Base-by-base conservation (phyloP, 306 rosid species). In the Acacia crassicarpa region DNA sequence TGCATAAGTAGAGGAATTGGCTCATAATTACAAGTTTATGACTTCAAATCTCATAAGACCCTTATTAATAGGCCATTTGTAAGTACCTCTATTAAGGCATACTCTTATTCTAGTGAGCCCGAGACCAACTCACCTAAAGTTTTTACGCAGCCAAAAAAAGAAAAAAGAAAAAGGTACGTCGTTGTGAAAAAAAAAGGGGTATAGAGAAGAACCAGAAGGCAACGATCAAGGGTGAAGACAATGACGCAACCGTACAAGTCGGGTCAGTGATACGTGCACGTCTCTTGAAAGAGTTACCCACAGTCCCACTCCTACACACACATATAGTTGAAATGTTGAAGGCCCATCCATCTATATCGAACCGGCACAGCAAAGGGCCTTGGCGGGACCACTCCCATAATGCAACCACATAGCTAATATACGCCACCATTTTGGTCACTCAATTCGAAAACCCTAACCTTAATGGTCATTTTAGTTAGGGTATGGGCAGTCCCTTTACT, bases 351-450 rank as follows among this genome's bases (percentile, higher is more conserved):
- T 44, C 46, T 3, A 85, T 43, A 78, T 67, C 67, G 38, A 25
- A 20, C 27, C 53, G 33, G 53, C 65, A 73, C 8, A 25, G 53
- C 65, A 66, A 11, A 25, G 41, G 35, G 27, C 16, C 23, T 68
- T 27, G 49, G 33, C 59, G 92, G 92, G 92, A 89, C 92, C 92
- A 87, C 90, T 56, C 75, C 78, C 58, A 72, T 67, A 25, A 49
- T 67, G 3, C 46, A 35, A 74, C 22, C 49, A 70, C 23, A 62
- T 68, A 13, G 35, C 30, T 25, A 16, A 83, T 75, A 83, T 73
- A n/a, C 61, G 25, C 30, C 14, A 67, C 79, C 80, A 67, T 45
- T 54, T 69, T 75, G 72, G 56, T 65, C 74, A 53, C 58, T 69
- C 61, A 49, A 62, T 82, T 72, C 71, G 71, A 78, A 83, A 80